These are phyloP conservation scores for Discostella stelligeroides DNA, from an alignment of 108 stramenopile genomes.

Conservation along the genomic window DNA sequence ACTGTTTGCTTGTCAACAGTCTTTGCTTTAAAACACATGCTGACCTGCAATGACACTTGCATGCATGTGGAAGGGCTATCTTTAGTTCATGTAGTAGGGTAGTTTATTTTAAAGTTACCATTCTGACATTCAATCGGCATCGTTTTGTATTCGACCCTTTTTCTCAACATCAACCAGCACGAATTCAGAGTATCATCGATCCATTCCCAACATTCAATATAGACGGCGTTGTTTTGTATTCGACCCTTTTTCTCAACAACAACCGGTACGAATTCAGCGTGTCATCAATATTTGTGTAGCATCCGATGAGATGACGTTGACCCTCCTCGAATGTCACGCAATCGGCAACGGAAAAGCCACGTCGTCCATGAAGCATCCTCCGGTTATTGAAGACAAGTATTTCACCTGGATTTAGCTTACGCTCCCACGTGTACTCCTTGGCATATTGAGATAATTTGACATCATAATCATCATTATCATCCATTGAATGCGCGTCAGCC, in stretches of 20 bases:
- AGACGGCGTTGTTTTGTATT: background rate
- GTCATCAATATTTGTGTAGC: conserved; percentile 80
- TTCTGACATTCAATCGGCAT: conserved; percentile 41
- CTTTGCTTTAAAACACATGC: too few relatives aligned
- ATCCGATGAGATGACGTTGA: conserved; percentile 76
- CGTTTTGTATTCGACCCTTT: background rate
- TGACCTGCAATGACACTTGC: too few relatives aligned
- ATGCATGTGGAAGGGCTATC: too few relatives aligned
- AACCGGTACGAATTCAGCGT: conserved; percentile 68
- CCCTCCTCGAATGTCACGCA: conserved; percentile 29
- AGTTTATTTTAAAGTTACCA: too few relatives aligned
- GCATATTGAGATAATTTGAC: conserved; percentile 56
- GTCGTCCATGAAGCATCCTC: conserved; percentile 80
- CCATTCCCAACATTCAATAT: conserved; percentile 55
- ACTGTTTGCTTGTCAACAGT: too few relatives aligned
- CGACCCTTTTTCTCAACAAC: conserved; percentile 31
- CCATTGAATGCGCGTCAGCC: too few relatives aligned
- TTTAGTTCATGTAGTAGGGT: too few relatives aligned
- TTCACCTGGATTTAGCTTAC: conserved; percentile 55
- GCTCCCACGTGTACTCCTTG: conserved; percentile 67
- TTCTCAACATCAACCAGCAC: conserved; percentile 58
- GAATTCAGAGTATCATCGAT: conserved; percentile 73
- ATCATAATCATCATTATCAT: conserved; percentile 2
- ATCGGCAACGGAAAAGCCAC: conserved; percentile 45
- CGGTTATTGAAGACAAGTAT: conserved; percentile 81